Conservation (phyloP, 371 early-diverging fungal genomes). For the Actinomortierella ambigua region DNA sequence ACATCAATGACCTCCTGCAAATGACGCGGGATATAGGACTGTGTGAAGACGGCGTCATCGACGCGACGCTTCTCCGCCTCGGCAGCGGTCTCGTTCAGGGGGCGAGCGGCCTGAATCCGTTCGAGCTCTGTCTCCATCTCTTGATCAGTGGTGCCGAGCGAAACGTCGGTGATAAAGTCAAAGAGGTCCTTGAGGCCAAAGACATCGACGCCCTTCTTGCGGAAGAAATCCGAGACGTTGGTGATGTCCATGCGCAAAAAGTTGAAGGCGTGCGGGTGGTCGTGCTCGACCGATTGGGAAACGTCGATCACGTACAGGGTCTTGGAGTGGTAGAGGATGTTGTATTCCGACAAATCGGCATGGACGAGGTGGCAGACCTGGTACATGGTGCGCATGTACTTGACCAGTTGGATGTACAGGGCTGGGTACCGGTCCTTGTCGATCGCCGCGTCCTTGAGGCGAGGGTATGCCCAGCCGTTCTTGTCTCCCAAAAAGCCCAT, state of each 20-base stretch:
- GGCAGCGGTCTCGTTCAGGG: constrained; percentile 45
- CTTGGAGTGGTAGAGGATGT: constrained; percentile 91
- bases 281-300: constrained; percentile 99
- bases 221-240: constrained; percentile 97
- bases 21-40: constrained; percentile 92
- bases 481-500: constrained; percentile 96
- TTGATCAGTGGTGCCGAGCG: constrained; percentile 63
- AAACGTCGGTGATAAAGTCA: constrained; percentile 82
- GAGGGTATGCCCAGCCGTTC: constrained; percentile 94
- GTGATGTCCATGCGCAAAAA: constrained; percentile 96
- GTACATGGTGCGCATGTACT: constrained; percentile 94
- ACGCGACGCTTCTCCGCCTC: constrained; percentile 53
- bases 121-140: constrained; percentile 73
- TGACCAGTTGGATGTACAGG: constrained; percentile 88
- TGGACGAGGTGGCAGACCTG: constrained; percentile 96
- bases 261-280: constrained; percentile 98
- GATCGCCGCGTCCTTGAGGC: constrained; percentile 94
- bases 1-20: constrained; percentile 91
- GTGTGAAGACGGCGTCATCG: constrained; percentile 92
- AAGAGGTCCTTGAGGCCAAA: constrained; percentile 89
- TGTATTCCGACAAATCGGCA: constrained; percentile 99
- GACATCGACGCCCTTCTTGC: constrained; percentile 77
- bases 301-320: constrained; percentile 97
- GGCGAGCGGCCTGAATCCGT: constrained; percentile 47
- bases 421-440: constrained; percentile 70